Evolutionary conservation across 805 yeast species (phyloP).

Genomic region (Vanderwaltozyma tropicalis): DNA sequence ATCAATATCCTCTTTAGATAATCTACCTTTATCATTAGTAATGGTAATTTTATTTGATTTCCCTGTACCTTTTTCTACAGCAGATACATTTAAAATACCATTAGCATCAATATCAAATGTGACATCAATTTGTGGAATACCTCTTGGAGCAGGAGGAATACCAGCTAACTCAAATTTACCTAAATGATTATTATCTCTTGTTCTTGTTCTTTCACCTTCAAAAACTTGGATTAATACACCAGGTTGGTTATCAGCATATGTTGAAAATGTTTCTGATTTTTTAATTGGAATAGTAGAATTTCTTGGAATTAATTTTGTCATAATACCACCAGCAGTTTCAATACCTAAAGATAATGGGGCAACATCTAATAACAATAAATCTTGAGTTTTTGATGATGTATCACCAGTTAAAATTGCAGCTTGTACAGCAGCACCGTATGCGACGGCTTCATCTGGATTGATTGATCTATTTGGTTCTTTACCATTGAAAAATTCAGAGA

Average conservation of each 20-base stretch:
- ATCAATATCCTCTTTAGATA: slow-evolving; percentile 36
- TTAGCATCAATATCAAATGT: slow-evolving; percentile 79
- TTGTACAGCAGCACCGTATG: slow-evolving; percentile 97
- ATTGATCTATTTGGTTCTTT: slow-evolving; percentile 92
- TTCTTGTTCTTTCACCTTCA: slow-evolving; percentile 95
- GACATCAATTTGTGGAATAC: slow-evolving; percentile 95
- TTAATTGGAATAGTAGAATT: slow-evolving; percentile 94
- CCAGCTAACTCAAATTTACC: slow-evolving; percentile 95
- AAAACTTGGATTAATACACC: slow-evolving; percentile 94
- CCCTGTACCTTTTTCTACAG: slow-evolving; percentile 96
- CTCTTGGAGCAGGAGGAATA: slow-evolving; percentile 97
- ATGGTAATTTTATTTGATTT: slow-evolving; percentile 92
- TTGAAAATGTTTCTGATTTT: slow-evolving; percentile 92
- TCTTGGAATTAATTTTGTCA: slow-evolving; percentile 93
- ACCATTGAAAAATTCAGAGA: slow-evolving; percentile 91
- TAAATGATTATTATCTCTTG: slow-evolving; percentile 87
- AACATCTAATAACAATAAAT: slow-evolving; percentile 84
- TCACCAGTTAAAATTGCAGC: slow-evolving; percentile 94
- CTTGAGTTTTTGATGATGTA: slow-evolving; percentile 90
- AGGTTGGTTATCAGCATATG: slow-evolving; percentile 95
- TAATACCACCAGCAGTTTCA: slow-evolving; percentile 98
- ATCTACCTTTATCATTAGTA: slow-evolving; percentile 95
- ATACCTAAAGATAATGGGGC: slow-evolving; percentile 94
- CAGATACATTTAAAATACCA: slow-evolving; percentile 91
- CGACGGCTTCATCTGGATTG: slow-evolving; percentile 97